phyloP scores from a whole-genome alignment of 208 protist genomes.

The Angomonas deanei region DNA sequence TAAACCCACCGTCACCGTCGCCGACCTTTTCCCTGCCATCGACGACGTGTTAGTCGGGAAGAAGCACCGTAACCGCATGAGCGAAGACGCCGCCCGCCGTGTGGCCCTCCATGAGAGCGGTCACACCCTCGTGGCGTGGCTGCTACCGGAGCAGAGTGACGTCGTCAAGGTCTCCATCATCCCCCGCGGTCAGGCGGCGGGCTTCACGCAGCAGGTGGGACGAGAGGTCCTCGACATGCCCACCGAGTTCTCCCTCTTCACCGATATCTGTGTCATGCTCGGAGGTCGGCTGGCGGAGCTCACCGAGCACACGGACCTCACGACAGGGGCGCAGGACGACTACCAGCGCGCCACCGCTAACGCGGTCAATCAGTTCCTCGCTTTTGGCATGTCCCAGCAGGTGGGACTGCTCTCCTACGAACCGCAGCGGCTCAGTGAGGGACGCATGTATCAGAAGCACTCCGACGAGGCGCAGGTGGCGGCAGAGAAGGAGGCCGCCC shows the following conservation, averaged over 20 bases:
- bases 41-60: constrained; percentile 87
- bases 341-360: constrained; percentile 87
- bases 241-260: constrained; percentile 88
- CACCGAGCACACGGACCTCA: constrained; percentile 86
- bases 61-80: constrained; percentile 74
- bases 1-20: constrained; percentile 81
- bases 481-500: constrained; percentile 66
- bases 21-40: constrained; percentile 66
- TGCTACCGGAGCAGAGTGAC: constrained; percentile 82
- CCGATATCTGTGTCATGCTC: constrained; percentile 91
- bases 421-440: constrained; percentile 67
- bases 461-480: constrained; percentile 41
- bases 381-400: constrained; percentile 71
- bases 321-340: constrained; percentile 88
- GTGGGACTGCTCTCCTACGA: constrained; percentile 75
- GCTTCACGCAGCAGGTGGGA: constrained; percentile 82
- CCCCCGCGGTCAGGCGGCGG: constrained; percentile 71
- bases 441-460: constrained; percentile 69
- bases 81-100: constrained; percentile 36
- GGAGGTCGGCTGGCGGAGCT: constrained; percentile 95
- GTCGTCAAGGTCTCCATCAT: constrained; percentile 97
- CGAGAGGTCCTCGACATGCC: constrained; percentile 70
- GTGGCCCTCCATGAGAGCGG: constrained; percentile 95
- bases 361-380: constrained; percentile 59
- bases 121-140: constrained; percentile 92